phyloP scores from a whole-genome alignment of 257 asterid species.

The Scutellaria baicalensis region DNA sequence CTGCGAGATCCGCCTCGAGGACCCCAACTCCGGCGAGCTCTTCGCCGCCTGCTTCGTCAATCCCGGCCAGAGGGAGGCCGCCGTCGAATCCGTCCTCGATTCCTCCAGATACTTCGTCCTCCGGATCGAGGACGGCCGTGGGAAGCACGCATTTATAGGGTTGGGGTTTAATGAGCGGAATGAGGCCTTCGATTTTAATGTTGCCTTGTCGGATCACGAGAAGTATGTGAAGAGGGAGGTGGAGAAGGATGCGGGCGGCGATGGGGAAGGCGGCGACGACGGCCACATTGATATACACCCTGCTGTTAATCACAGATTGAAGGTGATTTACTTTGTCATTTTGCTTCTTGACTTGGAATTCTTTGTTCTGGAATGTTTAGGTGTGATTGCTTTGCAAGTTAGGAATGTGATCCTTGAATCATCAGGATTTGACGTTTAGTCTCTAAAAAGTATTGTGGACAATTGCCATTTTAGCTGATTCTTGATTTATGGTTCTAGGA shows the following conservation, averaged over 20 bases:
- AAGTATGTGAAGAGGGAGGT: slow-evolving; percentile 80
- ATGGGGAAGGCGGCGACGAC: slow-evolving; percentile 46
- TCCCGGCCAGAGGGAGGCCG: slow-evolving; percentile 84
- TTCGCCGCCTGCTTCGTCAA: slow-evolving; percentile 89
- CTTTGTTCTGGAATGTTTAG: not conserved
- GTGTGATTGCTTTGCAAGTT: not conserved
- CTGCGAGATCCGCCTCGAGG: slow-evolving; percentile 96
- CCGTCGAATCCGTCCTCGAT: slow-evolving; percentile 88
- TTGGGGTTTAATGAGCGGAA: slow-evolving; percentile 86
- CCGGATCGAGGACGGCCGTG: slow-evolving; percentile 89
- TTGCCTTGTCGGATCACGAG: slow-evolving; percentile 84
- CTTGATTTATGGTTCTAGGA: not conserved
- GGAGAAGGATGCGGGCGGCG: slow-evolving; percentile 45
- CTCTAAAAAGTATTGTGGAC: not conserved
- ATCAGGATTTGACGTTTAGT: not conserved
- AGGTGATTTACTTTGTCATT: slow-evolving; percentile 30
- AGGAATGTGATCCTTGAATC: not conserved
- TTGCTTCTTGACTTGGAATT: not conserved
- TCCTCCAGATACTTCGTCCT: slow-evolving; percentile 89
- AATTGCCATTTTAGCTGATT: not conserved
- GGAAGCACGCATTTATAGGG: slow-evolving; percentile 88
- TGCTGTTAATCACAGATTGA: slow-evolving; percentile 80
- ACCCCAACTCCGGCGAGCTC: slow-evolving; percentile 84
- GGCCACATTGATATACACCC: slow-evolving; percentile 75
- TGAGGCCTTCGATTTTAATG: slow-evolving; percentile 97